phyloP scores from a whole-genome alignment of 1,139 yeast species.

The Debaryomyces sp. region DNA sequence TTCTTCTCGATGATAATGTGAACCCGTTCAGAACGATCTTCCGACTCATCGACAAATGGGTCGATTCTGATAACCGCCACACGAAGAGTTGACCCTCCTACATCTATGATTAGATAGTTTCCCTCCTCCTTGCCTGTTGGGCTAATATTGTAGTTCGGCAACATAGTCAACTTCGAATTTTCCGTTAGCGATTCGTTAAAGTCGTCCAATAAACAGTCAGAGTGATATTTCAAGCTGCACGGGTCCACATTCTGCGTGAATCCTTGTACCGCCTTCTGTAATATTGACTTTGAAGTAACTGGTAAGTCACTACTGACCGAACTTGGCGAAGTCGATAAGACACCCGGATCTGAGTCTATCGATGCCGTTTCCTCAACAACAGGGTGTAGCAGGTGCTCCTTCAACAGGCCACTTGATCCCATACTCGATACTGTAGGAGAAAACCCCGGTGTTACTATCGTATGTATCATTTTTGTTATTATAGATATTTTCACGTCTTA shows the following conservation, averaged over 20 bases:
- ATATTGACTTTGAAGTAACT: background rate
- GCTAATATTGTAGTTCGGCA: constrained; percentile 45
- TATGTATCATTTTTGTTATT: background rate
- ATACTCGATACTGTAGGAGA: background rate
- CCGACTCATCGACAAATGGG: constrained; percentile 13
- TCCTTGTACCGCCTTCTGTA: background rate
- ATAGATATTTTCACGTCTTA: background rate
- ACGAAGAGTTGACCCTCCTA: constrained; percentile 59
- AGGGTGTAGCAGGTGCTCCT: background rate
- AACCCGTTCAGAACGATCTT: constrained; percentile 24
- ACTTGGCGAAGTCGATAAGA: background rate
- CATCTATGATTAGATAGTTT: constrained; percentile 48
- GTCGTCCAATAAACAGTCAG: constrained; percentile 21
- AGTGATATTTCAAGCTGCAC: constrained; percentile 14
- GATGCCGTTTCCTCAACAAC: background rate
- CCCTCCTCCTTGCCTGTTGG: constrained; percentile 51
- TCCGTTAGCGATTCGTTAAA: constrained; percentile 34
- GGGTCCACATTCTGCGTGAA: constrained; percentile 1
- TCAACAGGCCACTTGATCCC: background rate
- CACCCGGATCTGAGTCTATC: background rate
- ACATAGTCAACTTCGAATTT: constrained; percentile 43
- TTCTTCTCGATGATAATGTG: constrained; percentile 35
- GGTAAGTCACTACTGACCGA: background rate
- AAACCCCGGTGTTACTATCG: background rate
- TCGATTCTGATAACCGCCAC: constrained; percentile 46